Conservation (phyloP, 371 early-diverging fungal species). For the Cokeromyces recurvatus region DNA sequence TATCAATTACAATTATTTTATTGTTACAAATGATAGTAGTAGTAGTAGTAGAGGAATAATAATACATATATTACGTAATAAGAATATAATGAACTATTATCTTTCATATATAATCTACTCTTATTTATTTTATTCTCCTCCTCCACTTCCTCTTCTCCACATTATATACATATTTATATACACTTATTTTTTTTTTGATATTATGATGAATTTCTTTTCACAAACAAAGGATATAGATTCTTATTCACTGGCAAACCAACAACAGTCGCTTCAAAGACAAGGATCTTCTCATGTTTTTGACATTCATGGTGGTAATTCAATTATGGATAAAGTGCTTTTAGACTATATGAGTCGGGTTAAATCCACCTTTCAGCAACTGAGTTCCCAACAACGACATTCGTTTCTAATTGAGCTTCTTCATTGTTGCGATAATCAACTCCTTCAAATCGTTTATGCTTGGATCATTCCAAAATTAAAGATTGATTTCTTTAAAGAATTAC, state of each 20-base stretch:
- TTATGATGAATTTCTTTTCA: constrained; percentile 5
- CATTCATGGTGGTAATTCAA: not conserved
- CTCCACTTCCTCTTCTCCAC: too few relatives aligned
- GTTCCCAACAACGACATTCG: constrained; percentile 17
- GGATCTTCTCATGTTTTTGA: constrained; percentile 14
- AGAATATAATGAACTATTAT: too few relatives aligned
- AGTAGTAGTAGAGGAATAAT: too few relatives aligned
- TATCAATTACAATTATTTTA: too few relatives aligned
- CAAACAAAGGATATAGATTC: constrained; percentile 16
- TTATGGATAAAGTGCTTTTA: constrained; percentile 10
- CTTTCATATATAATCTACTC: too few relatives aligned
- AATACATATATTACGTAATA: too few relatives aligned
- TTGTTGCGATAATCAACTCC: constrained; percentile 41
- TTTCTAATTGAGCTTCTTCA: constrained; percentile 31
- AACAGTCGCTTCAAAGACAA: constrained; percentile 16
- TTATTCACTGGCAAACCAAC: constrained; percentile 10
- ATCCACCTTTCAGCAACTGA: constrained; percentile 24
- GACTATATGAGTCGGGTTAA: constrained; percentile 23
- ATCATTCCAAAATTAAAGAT: constrained; percentile 61
- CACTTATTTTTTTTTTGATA: too few relatives aligned
- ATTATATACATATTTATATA: too few relatives aligned
- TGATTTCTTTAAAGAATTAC: constrained; percentile 67
- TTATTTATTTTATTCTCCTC: too few relatives aligned
- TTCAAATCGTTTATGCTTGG: constrained; percentile 41
- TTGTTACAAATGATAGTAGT: too few relatives aligned